A percentile compares a stretch with the other conserved stretches of the same genome.
These are phyloP conservation scores for Atkinsonella texensis DNA, from an alignment of 2,329 filamentous ascomycete species.

Conservation along the genomic window DNA sequence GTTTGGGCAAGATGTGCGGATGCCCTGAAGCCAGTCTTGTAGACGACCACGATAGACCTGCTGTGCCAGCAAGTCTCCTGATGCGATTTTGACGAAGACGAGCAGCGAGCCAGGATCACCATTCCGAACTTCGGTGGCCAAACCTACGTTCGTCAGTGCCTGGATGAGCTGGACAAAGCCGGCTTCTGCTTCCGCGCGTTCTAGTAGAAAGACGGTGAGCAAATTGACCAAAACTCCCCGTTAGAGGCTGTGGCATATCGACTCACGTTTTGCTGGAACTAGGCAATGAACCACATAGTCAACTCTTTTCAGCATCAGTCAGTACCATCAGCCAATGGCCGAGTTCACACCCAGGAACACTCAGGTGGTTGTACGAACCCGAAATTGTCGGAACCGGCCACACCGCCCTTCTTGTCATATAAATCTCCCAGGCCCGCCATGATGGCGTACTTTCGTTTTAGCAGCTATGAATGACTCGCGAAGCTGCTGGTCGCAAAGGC, in stretches of 20 bases:
- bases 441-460: neutral
- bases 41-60: constrained; percentile 81
- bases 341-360: constrained; percentile 5
- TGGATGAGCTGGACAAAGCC: constrained; percentile 69
- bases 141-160: constrained; percentile 64
- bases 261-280: constrained; percentile 53
- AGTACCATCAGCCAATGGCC: neutral
- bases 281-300: constrained; percentile 82
- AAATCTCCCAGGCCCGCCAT: constrained; percentile 24
- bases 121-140: constrained; percentile 76
- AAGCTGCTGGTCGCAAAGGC: neutral
- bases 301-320: constrained; percentile 38
- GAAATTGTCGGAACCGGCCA: constrained; percentile 25
- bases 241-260: neutral
- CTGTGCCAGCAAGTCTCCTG: constrained; percentile 59
- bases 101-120: constrained; percentile 66
- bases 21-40: constrained; percentile 87
- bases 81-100: constrained; percentile 71
- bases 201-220: constrained; percentile 28
- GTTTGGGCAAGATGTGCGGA: constrained; percentile 64
- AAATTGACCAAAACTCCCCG: no score
- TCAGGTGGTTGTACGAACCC: constrained; percentile 18
- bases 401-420: constrained; percentile 18
- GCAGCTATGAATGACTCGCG: neutral
- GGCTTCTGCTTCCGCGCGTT: constrained; percentile 55